A percentile compares a stretch with the other conserved stretches of the same genome.
Evolutionary conservation across 1,284 basidiomycete genomes (phyloP).

Genomic region (Thecaphora thlaspeos): DNA sequence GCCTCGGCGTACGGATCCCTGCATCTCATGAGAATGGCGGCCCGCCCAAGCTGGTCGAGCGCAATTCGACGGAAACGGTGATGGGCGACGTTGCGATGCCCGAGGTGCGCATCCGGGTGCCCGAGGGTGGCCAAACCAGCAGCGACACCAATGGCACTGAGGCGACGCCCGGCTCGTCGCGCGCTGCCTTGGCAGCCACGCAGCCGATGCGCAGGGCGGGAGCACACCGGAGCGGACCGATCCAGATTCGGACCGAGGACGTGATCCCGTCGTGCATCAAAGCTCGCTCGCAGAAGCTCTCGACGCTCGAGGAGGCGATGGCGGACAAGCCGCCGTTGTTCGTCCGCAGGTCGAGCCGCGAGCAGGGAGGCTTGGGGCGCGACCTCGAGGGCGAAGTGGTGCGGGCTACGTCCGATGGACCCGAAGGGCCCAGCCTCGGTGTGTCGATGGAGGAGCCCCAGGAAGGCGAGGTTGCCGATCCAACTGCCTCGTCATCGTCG

Average conservation of each 20-base stretch:
- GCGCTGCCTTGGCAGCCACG: no score
- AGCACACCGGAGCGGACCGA: constrained; percentile 2
- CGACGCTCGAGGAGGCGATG: constrained; percentile 24
- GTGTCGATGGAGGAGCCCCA: no score
- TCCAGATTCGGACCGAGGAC: constrained; percentile 27
- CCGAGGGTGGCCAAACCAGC: no score
- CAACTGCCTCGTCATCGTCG: no score
- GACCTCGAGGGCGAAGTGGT: constrained; percentile 48
- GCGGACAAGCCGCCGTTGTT: constrained; percentile 33
- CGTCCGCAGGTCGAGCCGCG: constrained; percentile 40
- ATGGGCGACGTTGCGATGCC: background rate
- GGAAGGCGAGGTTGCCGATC: no score
- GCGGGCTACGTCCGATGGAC: constrained; percentile 30
- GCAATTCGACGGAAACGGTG: constrained; percentile 37
- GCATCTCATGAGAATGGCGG: constrained; percentile 8
- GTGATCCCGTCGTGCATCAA: constrained; percentile 16
- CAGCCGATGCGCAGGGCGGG: background rate
- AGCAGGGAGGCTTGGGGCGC: constrained; percentile 48
- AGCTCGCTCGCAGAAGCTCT: constrained; percentile 13
- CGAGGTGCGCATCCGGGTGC: background rate
- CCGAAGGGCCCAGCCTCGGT: no score
- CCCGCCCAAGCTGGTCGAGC: constrained; percentile 26
- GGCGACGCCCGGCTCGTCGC: no score
- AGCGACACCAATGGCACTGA: no score
- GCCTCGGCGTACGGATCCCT: constrained; percentile 21